phyloP scores from a whole-genome alignment of 139 green algal species.

The Chlorella ohadii region DNA sequence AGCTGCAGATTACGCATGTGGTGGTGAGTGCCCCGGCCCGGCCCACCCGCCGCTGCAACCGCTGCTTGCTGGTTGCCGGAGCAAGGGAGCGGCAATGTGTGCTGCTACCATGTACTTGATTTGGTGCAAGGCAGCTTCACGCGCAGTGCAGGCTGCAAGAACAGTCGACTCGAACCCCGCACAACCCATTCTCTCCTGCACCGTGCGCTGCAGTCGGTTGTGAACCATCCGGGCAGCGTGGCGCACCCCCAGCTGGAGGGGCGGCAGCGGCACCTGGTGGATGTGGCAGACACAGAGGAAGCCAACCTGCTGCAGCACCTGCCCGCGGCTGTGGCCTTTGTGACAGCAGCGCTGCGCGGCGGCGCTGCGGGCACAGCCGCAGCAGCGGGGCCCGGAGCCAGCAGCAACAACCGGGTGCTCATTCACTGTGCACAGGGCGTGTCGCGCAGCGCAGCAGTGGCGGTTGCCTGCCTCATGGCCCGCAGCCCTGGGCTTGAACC shows the following conservation, averaged over 20 bases:
- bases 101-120: no score
- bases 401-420: constrained; percentile 18
- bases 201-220: constrained; percentile 31
- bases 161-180: no score
- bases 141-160: no score
- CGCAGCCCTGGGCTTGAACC: constrained; percentile 3
- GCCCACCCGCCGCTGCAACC: neutral
- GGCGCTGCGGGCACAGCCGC: neutral
- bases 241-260: neutral
- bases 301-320: constrained; percentile 48
- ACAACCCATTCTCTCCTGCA: no score
- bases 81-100: no score
- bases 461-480: constrained; percentile 62
- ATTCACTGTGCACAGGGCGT: constrained; percentile 56
- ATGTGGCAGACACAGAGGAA: constrained; percentile 42
- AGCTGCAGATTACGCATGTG: constrained; percentile 64
- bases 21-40: constrained; percentile 44
- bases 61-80: no score
- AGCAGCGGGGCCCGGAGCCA: neutral
- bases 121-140: no score
- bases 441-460: constrained; percentile 49
- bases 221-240: constrained; percentile 18
- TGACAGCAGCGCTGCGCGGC: constrained; percentile 17
- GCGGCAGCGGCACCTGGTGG: constrained; percentile 26
- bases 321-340: constrained; percentile 35